These are phyloP conservation scores for Sporothrix humicola DNA, from an alignment of 2,329 filamentous ascomycete genomes.

Conservation along the genomic window DNA sequence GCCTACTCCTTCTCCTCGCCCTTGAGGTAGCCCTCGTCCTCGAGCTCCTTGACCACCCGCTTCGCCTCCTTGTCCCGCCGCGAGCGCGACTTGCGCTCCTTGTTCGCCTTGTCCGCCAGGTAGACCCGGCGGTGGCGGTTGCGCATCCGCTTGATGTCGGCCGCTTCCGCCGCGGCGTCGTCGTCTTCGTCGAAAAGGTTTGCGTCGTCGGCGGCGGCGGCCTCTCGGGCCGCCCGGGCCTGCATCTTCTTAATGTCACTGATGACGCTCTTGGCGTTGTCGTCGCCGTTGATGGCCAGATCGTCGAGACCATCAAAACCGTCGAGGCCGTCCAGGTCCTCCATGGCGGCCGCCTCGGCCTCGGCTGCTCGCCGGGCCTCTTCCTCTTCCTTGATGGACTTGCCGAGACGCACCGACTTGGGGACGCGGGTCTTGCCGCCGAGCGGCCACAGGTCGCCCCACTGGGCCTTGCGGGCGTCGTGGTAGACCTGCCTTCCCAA, in stretches of 20 bases:
- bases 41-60: constrained; percentile 45
- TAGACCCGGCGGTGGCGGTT: constrained; percentile 14
- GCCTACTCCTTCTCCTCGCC: too few species aligned
- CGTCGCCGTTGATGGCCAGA: neutral
- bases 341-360: neutral
- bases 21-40: neutral
- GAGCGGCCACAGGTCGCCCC: constrained; percentile 95
- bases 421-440: constrained; percentile 83
- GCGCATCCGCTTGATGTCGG: neutral
- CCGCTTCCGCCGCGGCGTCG: neutral
- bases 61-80: constrained; percentile 46
- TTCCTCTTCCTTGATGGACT: neutral
- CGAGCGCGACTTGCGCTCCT: constrained; percentile 3
- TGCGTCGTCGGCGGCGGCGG: neutral
- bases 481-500: constrained; percentile 84
- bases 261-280: neutral
- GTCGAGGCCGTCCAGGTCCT: neutral
- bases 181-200: neutral
- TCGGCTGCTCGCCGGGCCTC: neutral
- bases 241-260: too few species aligned
- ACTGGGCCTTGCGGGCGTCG: constrained; percentile 85
- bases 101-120: constrained; percentile 25
- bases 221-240: too few species aligned
- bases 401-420: constrained; percentile 60
- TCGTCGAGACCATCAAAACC: too few species aligned